phyloP scores from a whole-genome alignment of 2,329 filamentous ascomycete species.

The Cladophialophora yegresii region DNA sequence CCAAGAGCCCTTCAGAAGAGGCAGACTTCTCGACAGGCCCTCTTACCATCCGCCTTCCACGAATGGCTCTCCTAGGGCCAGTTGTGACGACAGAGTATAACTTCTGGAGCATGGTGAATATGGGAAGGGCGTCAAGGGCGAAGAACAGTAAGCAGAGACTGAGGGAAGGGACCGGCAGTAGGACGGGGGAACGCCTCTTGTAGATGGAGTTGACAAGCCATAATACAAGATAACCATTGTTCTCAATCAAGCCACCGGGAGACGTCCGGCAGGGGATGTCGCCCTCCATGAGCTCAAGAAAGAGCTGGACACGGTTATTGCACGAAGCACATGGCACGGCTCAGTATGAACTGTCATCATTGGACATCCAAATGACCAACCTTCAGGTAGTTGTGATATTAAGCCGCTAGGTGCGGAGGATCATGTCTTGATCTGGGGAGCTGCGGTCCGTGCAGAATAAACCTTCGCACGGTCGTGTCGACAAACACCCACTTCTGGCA shows the following conservation, averaged over 20 bases:
- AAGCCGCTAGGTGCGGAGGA: not conserved
- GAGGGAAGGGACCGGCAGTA: not conserved
- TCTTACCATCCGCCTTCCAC: not conserved
- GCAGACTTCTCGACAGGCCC: not conserved
- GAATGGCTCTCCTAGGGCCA: not conserved
- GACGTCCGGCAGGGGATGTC: not conserved
- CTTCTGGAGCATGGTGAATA: not conserved
- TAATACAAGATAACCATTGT: not conserved
- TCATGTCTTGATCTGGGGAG: not conserved
- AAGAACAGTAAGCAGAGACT: not conserved
- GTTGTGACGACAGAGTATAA: not conserved
- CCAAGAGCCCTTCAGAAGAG: conserved; percentile 1
- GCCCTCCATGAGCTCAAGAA: not conserved
- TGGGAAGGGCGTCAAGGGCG: not conserved
- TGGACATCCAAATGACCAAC: not conserved
- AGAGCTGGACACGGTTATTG: not conserved
- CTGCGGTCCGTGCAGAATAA: not conserved
- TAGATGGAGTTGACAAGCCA: not conserved
- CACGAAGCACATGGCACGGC: not conserved
- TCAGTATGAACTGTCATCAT: not conserved
- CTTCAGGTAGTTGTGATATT: not conserved
- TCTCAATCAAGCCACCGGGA: not conserved
- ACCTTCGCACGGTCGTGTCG: not conserved
- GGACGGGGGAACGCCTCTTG: not conserved
- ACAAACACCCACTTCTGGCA: not conserved